Percentiles rank a stretch among this genome's conserved stretches.
Evolutionary conservation across 2,329 filamentous ascomycete genomes (phyloP).

Genomic region (Hymenoscyphus infarciens): DNA sequence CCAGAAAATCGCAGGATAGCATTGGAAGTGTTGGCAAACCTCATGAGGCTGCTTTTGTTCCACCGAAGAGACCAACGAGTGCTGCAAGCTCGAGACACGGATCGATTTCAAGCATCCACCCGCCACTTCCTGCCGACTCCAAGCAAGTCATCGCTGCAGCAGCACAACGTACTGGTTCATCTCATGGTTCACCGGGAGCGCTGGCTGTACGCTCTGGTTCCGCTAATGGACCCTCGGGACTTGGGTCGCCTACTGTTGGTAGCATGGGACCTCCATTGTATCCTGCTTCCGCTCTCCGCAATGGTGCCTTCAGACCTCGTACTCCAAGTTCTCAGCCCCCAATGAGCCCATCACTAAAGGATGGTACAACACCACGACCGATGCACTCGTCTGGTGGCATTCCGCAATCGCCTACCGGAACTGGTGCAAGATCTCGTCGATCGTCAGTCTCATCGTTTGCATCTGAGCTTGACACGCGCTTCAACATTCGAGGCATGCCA

Average conservation of each 20-base stretch:
- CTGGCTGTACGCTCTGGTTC: slow-evolving; percentile 39
- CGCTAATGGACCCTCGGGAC: background rate
- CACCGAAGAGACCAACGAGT: slow-evolving; percentile 62
- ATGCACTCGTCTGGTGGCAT: slow-evolving; percentile 47
- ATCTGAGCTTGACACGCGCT: slow-evolving; percentile 87
- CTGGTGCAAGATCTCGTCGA: slow-evolving; percentile 52
- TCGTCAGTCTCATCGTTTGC: slow-evolving; percentile 94
- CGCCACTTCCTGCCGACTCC: slow-evolving; percentile 79
- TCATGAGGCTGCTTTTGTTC: slow-evolving; percentile 36
- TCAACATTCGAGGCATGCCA: slow-evolving; percentile 67
- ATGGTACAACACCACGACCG: slow-evolving; percentile 55
- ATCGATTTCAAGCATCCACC: slow-evolving; percentile 47
- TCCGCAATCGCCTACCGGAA: slow-evolving; percentile 47
- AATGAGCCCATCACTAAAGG: slow-evolving; percentile 44
- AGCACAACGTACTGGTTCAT: slow-evolving; percentile 35
- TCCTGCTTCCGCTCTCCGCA: slow-evolving; percentile 66
- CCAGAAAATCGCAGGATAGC: slow-evolving; percentile 49
- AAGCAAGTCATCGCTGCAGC: slow-evolving; percentile 73
- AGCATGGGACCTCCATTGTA: slow-evolving; percentile 81
- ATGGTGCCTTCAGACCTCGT: slow-evolving; percentile 49
- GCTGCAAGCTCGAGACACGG: slow-evolving; percentile 61
- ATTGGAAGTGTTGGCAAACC: slow-evolving; percentile 42
- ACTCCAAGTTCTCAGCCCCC: slow-evolving; percentile 53
- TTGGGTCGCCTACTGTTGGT: slow-evolving; percentile 34
- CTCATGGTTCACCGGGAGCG: slow-evolving; percentile 6